Conservation (phyloP, 208 protist species). For the Trypanosoma scelopori region DNA sequence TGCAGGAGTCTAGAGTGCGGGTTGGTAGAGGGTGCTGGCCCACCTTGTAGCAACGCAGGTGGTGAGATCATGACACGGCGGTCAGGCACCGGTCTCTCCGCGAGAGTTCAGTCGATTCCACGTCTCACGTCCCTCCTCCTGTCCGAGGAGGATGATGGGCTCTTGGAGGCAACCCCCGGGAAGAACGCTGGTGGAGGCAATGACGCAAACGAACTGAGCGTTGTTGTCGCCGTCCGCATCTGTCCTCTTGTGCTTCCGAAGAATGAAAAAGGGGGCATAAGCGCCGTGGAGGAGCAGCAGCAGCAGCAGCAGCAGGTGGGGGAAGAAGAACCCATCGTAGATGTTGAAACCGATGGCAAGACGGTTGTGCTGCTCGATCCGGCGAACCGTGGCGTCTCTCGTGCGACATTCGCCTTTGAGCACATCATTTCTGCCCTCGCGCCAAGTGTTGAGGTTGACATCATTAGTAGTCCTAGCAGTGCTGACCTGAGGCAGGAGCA, state of each 20-base stretch:
- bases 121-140: too few species aligned
- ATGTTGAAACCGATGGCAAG: conserved; percentile 50
- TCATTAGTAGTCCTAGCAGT: conserved; percentile 11
- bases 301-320: too few species aligned
- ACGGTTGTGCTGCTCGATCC: conserved; percentile 51
- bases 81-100: background rate
- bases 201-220: conserved; percentile 20
- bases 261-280: conserved; percentile 27
- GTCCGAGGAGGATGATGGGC: background rate
- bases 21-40: too few species aligned
- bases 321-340: conserved; percentile 37
- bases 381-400: conserved; percentile 19
- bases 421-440: conserved; percentile 61
- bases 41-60: too few species aligned
- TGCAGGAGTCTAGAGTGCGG: too few species aligned
- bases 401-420: conserved; percentile 53
- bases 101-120: background rate
- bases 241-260: conserved; percentile 54
- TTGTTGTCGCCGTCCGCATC: conserved; percentile 61
- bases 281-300: background rate
- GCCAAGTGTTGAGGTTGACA: conserved; percentile 39
- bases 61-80: background rate
- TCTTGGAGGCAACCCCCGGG: background rate
- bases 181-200: background rate
- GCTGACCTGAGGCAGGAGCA: conserved; percentile 5